Conservation (phyloP, 1,284 basidiomycete species). For the Ceratobasidium sp. region DNA sequence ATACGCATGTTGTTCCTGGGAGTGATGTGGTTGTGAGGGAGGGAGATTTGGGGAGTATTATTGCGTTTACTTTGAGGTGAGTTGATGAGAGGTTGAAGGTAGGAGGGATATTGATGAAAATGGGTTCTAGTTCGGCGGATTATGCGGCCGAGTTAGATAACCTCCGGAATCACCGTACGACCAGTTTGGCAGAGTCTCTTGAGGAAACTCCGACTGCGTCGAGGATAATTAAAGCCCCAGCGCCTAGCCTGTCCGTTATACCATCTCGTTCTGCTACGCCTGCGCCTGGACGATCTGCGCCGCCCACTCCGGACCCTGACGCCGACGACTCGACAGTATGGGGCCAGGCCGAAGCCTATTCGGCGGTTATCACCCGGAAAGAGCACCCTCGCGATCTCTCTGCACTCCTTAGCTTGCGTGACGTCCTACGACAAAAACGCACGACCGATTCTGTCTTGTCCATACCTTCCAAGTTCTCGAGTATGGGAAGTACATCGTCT, state of each 20-base stretch:
- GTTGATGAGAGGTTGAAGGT: slow-evolving; percentile 39
- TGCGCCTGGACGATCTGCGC: neutral
- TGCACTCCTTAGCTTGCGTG: slow-evolving; percentile 68
- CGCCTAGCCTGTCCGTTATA: slow-evolving; percentile 11
- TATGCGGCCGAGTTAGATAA: slow-evolving; percentile 71
- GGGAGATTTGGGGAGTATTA: slow-evolving; percentile 79
- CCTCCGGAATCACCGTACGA: slow-evolving; percentile 54
- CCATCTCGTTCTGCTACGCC: slow-evolving; percentile 34
- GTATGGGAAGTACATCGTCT: slow-evolving; percentile 42
- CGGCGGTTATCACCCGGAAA: slow-evolving; percentile 71
- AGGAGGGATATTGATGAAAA: neutral
- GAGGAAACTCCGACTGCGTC: slow-evolving; percentile 24
- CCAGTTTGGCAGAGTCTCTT: slow-evolving; percentile 22
- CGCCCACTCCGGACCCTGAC: slow-evolving; percentile 42
- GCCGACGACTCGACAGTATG: slow-evolving; percentile 22
- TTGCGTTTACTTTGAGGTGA: slow-evolving; percentile 77
- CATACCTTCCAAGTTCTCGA: slow-evolving; percentile 49
- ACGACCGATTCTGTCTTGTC: slow-evolving; percentile 50
- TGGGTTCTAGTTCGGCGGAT: slow-evolving; percentile 65
- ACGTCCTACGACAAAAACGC: slow-evolving; percentile 69
- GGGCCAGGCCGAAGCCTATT: slow-evolving; percentile 68
- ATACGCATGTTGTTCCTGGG: slow-evolving; percentile 75
- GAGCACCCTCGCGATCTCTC: slow-evolving; percentile 72
- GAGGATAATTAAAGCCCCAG: slow-evolving; percentile 20
- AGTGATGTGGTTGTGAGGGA: slow-evolving; percentile 76